A percentile compares a stretch with the other conserved stretches of the same genome.
phyloP scores from a whole-genome alignment of 495 filamentous ascomycete species.

The Penicillium lagena region DNA sequence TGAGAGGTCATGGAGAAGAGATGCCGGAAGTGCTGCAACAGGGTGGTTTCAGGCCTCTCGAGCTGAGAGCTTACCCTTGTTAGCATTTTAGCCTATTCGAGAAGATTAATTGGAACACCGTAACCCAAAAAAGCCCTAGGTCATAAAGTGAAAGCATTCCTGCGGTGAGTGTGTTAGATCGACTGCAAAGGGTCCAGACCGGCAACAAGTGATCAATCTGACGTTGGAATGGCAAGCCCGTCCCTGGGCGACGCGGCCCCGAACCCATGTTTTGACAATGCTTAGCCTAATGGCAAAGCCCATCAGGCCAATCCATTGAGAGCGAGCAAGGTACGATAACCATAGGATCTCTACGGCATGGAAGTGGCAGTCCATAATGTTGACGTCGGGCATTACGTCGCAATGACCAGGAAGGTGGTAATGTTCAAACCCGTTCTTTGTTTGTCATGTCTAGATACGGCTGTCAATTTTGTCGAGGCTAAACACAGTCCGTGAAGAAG shows the following conservation, averaged over 20 bases:
- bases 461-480: conserved; percentile 14
- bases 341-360: background rate
- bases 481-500: conserved; percentile 4
- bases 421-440: background rate
- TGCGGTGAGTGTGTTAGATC: background rate
- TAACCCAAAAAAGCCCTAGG: no score
- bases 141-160: no score
- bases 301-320: conserved; percentile 5
- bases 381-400: conserved; percentile 22
- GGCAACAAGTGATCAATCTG: conserved; percentile 15
- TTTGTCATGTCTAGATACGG: background rate
- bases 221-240: conserved; percentile 8
- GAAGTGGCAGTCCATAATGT: conserved; percentile 5
- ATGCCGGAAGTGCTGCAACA: background rate
- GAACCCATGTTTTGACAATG: no score
- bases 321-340: conserved; percentile 11
- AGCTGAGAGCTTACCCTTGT: no score
- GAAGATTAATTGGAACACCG: no score
- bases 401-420: conserved; percentile 7
- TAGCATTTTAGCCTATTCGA: no score
- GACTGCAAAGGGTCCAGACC: conserved; percentile 7
- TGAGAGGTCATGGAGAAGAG: background rate
- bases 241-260: conserved; percentile 5
- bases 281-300: no score
- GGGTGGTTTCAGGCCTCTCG: no score